Percentiles rank a stretch among this genome's conserved stretches.
Conservation (phyloP, 2,329 filamentous ascomycete genomes). For the Cyanodermella asteris region DNA sequence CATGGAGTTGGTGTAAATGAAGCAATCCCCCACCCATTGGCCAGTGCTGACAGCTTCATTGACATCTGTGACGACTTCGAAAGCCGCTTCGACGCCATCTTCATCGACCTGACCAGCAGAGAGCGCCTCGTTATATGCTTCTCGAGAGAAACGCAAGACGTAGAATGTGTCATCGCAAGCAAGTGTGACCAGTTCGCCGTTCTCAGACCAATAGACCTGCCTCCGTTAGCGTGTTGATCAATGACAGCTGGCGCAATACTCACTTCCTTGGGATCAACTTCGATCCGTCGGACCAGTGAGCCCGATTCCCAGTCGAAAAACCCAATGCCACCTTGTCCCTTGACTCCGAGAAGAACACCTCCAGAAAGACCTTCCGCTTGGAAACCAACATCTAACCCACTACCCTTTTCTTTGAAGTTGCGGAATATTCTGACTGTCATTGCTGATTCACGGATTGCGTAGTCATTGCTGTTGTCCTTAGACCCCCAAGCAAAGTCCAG, state of each 20-base stretch:
- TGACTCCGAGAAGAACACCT: slow-evolving; percentile 78
- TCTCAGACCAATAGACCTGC: slow-evolving; percentile 91
- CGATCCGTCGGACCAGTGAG: slow-evolving; percentile 73
- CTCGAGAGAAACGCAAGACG: slow-evolving; percentile 73
- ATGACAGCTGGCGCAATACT: neutral
- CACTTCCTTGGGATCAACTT: slow-evolving; percentile 45
- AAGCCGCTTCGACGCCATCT: slow-evolving; percentile 85
- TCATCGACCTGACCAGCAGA: slow-evolving; percentile 66
- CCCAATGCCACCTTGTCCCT: slow-evolving; percentile 80
- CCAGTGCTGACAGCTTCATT: slow-evolving; percentile 83
- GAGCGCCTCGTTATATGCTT: slow-evolving; percentile 65
- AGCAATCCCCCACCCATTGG: slow-evolving; percentile 96
- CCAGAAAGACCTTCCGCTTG: slow-evolving; percentile 79
- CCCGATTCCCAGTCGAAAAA: slow-evolving; percentile 94
- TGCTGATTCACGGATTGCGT: slow-evolving; percentile 81
- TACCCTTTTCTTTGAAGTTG: slow-evolving; percentile 83
- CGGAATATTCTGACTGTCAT: slow-evolving; percentile 95
- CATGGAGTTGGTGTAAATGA: slow-evolving; percentile 94
- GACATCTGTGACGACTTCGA: slow-evolving; percentile 90
- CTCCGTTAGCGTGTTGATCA: slow-evolving; percentile 5
- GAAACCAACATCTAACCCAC: slow-evolving; percentile 83
- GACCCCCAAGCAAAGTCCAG: slow-evolving; percentile 93
- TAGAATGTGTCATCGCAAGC: slow-evolving; percentile 94
- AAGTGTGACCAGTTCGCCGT: slow-evolving; percentile 75
- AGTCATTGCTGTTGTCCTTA: slow-evolving; percentile 96